A percentile compares a stretch with the other conserved stretches of the same genome.
phyloP scores from a whole-genome alignment of 2,329 filamentous ascomycete genomes.

The Talaromyces sp. region DNA sequence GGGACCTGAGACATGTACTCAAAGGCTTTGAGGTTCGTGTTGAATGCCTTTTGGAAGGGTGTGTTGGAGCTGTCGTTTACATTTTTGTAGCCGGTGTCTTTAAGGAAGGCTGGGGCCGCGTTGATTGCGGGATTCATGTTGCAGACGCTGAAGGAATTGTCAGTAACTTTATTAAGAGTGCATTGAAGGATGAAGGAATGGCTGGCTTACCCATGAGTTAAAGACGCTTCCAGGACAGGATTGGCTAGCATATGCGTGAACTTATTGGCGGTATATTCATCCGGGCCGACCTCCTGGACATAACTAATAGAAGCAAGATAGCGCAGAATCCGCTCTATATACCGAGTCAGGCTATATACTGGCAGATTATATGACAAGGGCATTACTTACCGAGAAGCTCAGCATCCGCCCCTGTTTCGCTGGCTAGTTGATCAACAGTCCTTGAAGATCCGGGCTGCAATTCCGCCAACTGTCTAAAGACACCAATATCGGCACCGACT shows the following conservation, averaged over 20 bases:
- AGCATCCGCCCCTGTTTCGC: constrained; percentile 22
- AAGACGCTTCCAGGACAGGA: constrained; percentile 20
- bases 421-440: constrained; percentile 22
- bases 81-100: constrained; percentile 30
- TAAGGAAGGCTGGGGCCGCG: constrained; percentile 29
- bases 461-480: constrained; percentile 22
- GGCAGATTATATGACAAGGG: background rate
- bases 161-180: background rate
- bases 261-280: constrained; percentile 26
- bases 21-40: constrained; percentile 16
- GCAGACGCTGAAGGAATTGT: constrained; percentile 14
- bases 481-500: constrained; percentile 24
- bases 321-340: constrained; percentile 26
- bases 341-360: background rate
- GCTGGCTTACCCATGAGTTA: constrained; percentile 25
- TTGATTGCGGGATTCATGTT: constrained; percentile 24
- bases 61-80: constrained; percentile 27
- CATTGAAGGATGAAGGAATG: no score
- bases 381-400: constrained; percentile 13
- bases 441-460: constrained; percentile 17
- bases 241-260: constrained; percentile 25
- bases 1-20: constrained; percentile 12
- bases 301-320: constrained; percentile 27
- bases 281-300: constrained; percentile 21
- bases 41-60: constrained; percentile 20